These are phyloP conservation scores for Cladosporium sp. DNA, from an alignment of 2,329 filamentous ascomycete genomes.

Conservation along the genomic window DNA sequence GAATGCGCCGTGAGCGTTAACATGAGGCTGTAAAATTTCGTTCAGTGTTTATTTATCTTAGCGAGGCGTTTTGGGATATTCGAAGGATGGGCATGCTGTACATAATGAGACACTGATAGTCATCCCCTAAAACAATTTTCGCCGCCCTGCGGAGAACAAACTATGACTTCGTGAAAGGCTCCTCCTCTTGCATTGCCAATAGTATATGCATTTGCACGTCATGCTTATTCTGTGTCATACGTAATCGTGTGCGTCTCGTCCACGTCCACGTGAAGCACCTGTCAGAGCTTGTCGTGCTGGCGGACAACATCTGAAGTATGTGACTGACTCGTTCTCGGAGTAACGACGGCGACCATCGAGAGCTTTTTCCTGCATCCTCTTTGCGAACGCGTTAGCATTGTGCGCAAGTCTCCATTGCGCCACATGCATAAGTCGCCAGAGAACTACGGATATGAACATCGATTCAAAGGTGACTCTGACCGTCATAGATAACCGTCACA, in stretches of 20 bases:
- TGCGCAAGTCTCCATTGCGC: background rate
- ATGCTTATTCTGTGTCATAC: background rate
- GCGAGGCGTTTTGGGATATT: conserved; percentile 7
- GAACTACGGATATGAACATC: background rate
- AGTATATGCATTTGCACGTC: background rate
- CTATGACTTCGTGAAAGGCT: background rate
- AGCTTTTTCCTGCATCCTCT: background rate
- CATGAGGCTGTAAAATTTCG: background rate
- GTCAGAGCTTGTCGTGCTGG: no score
- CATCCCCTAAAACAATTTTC: background rate
- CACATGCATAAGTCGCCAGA: background rate
- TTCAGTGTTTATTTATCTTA: background rate
- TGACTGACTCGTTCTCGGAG: background rate
- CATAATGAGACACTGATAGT: background rate
- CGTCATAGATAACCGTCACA: background rate
- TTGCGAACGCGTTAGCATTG: background rate
- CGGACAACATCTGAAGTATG: background rate
- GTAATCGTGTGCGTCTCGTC: background rate
- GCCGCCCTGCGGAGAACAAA: background rate
- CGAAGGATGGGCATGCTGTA: background rate
- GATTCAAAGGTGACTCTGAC: background rate
- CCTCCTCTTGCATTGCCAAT: background rate
- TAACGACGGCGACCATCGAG: background rate
- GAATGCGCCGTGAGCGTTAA: background rate
- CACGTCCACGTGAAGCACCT: no score